Conservation (phyloP, 1,139 yeast species). For the Yamadazyma atmosphaerica region DNA sequence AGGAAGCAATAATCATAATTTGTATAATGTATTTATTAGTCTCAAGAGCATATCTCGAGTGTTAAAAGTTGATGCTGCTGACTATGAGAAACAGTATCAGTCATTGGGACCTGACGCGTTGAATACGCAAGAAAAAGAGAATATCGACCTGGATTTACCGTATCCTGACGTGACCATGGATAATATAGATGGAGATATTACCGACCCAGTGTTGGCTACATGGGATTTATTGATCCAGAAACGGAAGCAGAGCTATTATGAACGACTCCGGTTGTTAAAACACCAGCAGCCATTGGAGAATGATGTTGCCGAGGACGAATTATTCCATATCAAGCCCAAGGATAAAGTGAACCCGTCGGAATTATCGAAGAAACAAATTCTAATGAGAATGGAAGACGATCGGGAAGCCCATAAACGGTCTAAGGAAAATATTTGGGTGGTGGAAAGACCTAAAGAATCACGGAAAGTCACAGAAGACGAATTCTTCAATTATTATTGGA, state of each 20-base stretch:
- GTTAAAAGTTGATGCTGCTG: constrained; percentile 30
- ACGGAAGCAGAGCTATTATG: constrained; percentile 53
- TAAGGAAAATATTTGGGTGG: constrained; percentile 75
- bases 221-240: constrained; percentile 53
- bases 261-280: constrained; percentile 37
- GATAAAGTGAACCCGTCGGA: constrained; percentile 23
- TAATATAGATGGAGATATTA: constrained; percentile 11
- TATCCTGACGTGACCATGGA: constrained; percentile 33
- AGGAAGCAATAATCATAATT: constrained; percentile 48
- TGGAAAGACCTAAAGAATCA: constrained; percentile 47
- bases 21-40: constrained; percentile 43
- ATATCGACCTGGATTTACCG: constrained; percentile 32
- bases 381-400: constrained; percentile 84
- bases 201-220: constrained; percentile 36
- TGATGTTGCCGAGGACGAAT: constrained; percentile 28
- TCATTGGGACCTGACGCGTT: constrained; percentile 27
- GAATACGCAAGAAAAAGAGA: constrained; percentile 33
- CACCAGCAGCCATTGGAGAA: constrained; percentile 24
- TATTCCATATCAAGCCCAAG: constrained; percentile 32
- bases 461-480: constrained; percentile 50
- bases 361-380: constrained; percentile 53
- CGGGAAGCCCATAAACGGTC: constrained; percentile 79
- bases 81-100: constrained; percentile 27
- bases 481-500: constrained; percentile 60
- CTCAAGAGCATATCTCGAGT: constrained; percentile 39